Evolutionary conservation across 1,284 basidiomycete species (phyloP), one percentile per base, ranked within the genome.

Genomic region (Anthracocystis setariae): DNA sequence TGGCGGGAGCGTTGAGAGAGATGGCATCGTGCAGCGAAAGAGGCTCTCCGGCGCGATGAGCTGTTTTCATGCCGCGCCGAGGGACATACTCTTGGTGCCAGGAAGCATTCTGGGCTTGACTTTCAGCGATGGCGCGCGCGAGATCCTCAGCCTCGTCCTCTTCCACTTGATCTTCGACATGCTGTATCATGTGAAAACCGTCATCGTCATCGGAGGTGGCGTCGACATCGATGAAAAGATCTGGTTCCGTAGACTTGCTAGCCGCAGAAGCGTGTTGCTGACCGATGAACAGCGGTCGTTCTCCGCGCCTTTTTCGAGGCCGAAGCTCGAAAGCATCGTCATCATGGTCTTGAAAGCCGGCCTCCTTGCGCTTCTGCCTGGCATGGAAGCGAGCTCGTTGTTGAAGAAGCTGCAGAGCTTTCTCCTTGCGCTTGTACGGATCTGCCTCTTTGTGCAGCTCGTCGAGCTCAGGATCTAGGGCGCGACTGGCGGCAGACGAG

Each of bases 61-160:
- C 60, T 3, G 63, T 51, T 33, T 48, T 63, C 5, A 69, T 33
- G 17, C 68, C 58, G 44, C 44, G 49, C 44, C 48, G 55, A 24
- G 44, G 47, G 2, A 17, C 5, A 10, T 46, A 39, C 33, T 53
- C 23, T n/a, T 29, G 18, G 27, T 29, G 33, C 44, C 43, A 33
- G 15, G 32, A 33, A 4, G 53, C 23, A 5, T 29, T 38, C 3
- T 42, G 42, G 42, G 53, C 42, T 42, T 63, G 62, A 38, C 73
- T 76, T 17, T 67, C 63, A 17, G 65, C 59, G 25, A 79, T 66
- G 12, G 77, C 77, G 13, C 61, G 48, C 23, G 73, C 65, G 3
- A 79, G 53, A 40, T 79, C 76, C 33, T 76, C 70, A 17, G 73
- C 65, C 46, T 79, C 77, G 23, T 77, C 75, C 42, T 61, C 50